Conservation (phyloP, 345 rosid species). For the Dovyalis caffra region DNA sequence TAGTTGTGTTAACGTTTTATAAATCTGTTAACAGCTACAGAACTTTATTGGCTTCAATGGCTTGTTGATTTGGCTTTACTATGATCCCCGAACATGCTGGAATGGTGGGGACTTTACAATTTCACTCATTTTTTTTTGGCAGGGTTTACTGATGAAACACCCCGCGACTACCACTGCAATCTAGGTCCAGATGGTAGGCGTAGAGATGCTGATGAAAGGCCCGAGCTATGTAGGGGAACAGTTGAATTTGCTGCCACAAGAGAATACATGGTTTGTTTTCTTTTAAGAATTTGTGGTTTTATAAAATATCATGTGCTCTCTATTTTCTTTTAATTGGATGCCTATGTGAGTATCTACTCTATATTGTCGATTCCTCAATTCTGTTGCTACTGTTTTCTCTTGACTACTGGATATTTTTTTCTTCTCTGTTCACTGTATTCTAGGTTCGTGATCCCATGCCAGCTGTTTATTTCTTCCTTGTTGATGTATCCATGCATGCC, state of each 20-base stretch:
- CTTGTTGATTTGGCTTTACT: neutral
- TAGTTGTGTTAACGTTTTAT: neutral
- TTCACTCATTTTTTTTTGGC: slow-evolving; percentile 16
- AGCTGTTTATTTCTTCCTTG: slow-evolving; percentile 84
- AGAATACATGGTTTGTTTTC: slow-evolving; percentile 80
- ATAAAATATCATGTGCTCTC: neutral
- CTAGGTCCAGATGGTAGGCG: slow-evolving; percentile 92
- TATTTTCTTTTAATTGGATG: neutral
- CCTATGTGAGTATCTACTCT: neutral
- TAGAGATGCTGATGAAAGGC: slow-evolving; percentile 95
- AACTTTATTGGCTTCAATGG: slow-evolving; percentile 1
- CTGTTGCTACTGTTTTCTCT: neutral
- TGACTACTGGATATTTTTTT: neutral
- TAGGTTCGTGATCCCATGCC: slow-evolving; percentile 99
- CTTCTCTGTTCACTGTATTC: slow-evolving; percentile 8
- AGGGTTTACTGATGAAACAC: slow-evolving; percentile 85
- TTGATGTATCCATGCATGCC: slow-evolving; percentile 96
- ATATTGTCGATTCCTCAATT: neutral
- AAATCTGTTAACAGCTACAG: neutral
- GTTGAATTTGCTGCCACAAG: slow-evolving; percentile 91
- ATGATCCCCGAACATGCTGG: neutral
- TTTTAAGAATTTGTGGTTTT: neutral
- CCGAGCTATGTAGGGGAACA: slow-evolving; percentile 90
- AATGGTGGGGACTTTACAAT: slow-evolving; percentile 10
- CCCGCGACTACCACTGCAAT: slow-evolving; percentile 84